A percentile compares a stretch with the other conserved stretches of the same genome.
phyloP scores from a whole-genome alignment of 495 filamentous ascomycete genomes.

The Penicillium chermesinum region DNA sequence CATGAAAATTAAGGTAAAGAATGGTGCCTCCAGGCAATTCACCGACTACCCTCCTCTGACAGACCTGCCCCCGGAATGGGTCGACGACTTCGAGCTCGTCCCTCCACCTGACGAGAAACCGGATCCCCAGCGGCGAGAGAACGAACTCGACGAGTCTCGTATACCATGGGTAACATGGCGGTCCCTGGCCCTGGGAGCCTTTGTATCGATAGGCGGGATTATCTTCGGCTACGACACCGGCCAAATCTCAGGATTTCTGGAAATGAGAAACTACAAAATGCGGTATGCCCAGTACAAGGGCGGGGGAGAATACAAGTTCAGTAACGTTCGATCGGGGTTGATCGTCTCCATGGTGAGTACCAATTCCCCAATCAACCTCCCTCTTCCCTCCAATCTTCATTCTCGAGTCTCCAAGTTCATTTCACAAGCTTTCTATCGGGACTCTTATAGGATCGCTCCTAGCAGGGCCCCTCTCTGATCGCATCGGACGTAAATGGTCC shows the following conservation, averaged over 20 bases:
- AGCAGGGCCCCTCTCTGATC: conserved; percentile 47
- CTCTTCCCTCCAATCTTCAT: not conserved
- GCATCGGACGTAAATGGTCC: conserved; percentile 44
- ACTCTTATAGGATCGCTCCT: conserved; percentile 61
- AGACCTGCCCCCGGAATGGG: conserved; percentile 5
- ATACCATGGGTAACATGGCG: conserved; percentile 41
- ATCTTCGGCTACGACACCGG: conserved; percentile 51
- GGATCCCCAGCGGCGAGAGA: not conserved
- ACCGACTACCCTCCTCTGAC: conserved; percentile 11
- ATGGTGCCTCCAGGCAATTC: not conserved
- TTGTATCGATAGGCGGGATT: conserved; percentile 63
- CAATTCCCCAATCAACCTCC: no score
- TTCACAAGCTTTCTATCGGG: conserved; percentile 50
- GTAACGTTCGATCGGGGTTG: conserved; percentile 46
- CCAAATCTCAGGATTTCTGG: conserved; percentile 55
- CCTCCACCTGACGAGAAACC: not conserved
- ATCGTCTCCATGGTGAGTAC: conserved; percentile 44
- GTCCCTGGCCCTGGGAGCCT: conserved; percentile 42
- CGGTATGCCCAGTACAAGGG: conserved; percentile 35
- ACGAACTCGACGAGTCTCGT: conserved; percentile 23
- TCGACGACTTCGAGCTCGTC: not conserved
- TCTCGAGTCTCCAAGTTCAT: no score
- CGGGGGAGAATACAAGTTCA: conserved; percentile 35
- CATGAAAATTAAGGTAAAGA: not conserved
- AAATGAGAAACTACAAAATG: conserved; percentile 48